Percentiles rank a stretch among this genome's conserved stretches.
Evolutionary conservation across 1,284 basidiomycete species (phyloP).

Genomic region (Ustilago curta): DNA sequence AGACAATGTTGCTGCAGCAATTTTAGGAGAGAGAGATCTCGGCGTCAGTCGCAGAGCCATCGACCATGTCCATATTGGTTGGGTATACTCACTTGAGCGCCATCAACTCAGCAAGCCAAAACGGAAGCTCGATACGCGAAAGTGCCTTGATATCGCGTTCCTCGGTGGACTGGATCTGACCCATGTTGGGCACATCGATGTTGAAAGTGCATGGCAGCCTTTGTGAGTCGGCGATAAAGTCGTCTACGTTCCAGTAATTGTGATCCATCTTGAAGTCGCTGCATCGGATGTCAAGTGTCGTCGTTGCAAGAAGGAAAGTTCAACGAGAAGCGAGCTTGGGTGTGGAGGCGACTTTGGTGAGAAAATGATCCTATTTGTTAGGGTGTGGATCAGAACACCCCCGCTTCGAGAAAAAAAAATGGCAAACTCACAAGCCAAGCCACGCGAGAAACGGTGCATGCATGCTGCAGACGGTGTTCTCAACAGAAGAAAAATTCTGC

Average conservation of each 20-base stretch:
- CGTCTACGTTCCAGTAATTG: conserved; percentile 65
- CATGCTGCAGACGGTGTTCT: too few relatives aligned
- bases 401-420: too few relatives aligned
- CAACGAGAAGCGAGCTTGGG: not conserved
- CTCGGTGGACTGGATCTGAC: conserved; percentile 60
- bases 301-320: not conserved
- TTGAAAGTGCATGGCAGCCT: conserved; percentile 63
- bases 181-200: conserved; percentile 64
- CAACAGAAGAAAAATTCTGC: too few relatives aligned
- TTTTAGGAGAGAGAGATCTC: too few relatives aligned
- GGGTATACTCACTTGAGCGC: conserved; percentile 57
- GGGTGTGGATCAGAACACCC: too few relatives aligned
- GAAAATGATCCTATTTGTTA: not conserved
- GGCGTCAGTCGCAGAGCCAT: not conserved
- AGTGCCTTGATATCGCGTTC: conserved; percentile 59
- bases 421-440: too few relatives aligned
- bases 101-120: conserved; percentile 66
- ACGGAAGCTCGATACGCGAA: conserved; percentile 63
- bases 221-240: conserved; percentile 61
- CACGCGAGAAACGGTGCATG: too few relatives aligned
- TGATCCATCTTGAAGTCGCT: conserved; percentile 51
- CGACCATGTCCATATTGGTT: too few relatives aligned
- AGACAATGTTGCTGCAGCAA: conserved; percentile 55
- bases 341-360: not conserved
- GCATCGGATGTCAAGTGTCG: not conserved